Conservation (phyloP, 1,284 basidiomycete species). For the Cronartium quercuum region DNA sequence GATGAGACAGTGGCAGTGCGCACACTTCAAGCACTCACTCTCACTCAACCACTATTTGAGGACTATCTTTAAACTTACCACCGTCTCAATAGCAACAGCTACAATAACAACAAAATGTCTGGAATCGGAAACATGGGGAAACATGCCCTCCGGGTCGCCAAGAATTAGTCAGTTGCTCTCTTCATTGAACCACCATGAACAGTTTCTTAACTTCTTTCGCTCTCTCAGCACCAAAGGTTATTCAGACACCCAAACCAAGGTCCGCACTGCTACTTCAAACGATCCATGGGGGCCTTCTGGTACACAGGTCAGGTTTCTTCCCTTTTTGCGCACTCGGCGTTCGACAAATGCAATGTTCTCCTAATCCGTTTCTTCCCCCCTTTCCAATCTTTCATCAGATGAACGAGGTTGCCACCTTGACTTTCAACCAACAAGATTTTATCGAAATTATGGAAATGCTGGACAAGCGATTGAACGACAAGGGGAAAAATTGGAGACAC, state of each 20-base stretch:
- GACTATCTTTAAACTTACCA: neutral
- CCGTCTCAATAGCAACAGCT: neutral
- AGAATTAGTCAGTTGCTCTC: slow-evolving; percentile 60
- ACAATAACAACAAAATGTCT: slow-evolving; percentile 12
- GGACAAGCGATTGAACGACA: slow-evolving; percentile 97
- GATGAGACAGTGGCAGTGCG: neutral
- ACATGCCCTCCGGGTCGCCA: slow-evolving; percentile 74
- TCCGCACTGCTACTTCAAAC: slow-evolving; percentile 98
- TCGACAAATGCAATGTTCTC: neutral
- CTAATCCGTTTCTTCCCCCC: neutral
- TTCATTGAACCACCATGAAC: neutral
- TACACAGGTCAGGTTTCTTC: slow-evolving; percentile 57
- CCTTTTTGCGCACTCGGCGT: neutral
- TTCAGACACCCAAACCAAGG: slow-evolving; percentile 83
- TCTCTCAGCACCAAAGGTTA: slow-evolving; percentile 69
- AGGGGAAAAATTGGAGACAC: slow-evolving; percentile 99
- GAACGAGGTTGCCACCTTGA: slow-evolving; percentile 97
- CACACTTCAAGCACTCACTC: neutral
- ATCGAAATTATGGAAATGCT: slow-evolving; percentile 99
- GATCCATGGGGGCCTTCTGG: slow-evolving; percentile 98
- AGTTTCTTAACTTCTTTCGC: neutral
- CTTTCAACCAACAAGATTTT: slow-evolving; percentile 98
- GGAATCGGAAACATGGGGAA: slow-evolving; percentile 54
- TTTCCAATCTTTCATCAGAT: slow-evolving; percentile 54
- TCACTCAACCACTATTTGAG: no score